Conservation (phyloP, 768 basidiomycete genomes). For the Lentinula aciculospora region DNA sequence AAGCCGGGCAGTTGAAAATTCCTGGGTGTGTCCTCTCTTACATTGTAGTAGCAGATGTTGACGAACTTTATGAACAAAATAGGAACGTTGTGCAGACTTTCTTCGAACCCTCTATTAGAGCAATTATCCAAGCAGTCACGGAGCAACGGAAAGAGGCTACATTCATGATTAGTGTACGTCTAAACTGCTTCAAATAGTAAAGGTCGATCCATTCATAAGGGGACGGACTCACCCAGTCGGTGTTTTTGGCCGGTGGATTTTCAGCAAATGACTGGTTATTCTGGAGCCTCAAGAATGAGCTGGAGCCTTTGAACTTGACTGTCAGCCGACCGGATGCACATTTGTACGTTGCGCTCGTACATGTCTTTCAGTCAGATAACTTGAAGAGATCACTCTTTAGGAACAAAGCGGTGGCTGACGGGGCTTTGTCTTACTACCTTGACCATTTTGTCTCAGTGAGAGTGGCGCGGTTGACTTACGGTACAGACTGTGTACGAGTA, state of each 20-base stretch:
- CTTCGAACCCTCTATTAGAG: slow-evolving; percentile 38
- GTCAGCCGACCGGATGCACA: slow-evolving; percentile 39
- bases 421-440: slow-evolving; percentile 31
- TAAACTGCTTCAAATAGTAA: not conserved
- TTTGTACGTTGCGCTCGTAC: slow-evolving; percentile 28
- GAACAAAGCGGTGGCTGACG: slow-evolving; percentile 38
- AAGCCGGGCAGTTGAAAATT: slow-evolving; percentile 32
- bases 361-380: slow-evolving; percentile 3
- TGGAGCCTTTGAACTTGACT: slow-evolving; percentile 26
- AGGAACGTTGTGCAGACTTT: slow-evolving; percentile 27
- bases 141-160: slow-evolving; percentile 24
- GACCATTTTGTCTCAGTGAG: slow-evolving; percentile 32
- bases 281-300: slow-evolving; percentile 28
- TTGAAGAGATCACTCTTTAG: slow-evolving; percentile 14
- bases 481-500: slow-evolving; percentile 19
- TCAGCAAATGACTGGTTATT: slow-evolving; percentile 47
- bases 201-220: not conserved
- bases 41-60: not conserved
- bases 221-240: slow-evolving; percentile 19
- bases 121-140: slow-evolving; percentile 28
- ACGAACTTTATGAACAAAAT: not conserved
- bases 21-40: slow-evolving; percentile 21
- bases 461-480: slow-evolving; percentile 32
- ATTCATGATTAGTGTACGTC: slow-evolving; percentile 20
- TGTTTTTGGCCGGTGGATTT: slow-evolving; percentile 51